Percentiles rank a stretch among this genome's conserved stretches.
Conservation (phyloP, 106 monocot species). For the Triglochin maritima region DNA sequence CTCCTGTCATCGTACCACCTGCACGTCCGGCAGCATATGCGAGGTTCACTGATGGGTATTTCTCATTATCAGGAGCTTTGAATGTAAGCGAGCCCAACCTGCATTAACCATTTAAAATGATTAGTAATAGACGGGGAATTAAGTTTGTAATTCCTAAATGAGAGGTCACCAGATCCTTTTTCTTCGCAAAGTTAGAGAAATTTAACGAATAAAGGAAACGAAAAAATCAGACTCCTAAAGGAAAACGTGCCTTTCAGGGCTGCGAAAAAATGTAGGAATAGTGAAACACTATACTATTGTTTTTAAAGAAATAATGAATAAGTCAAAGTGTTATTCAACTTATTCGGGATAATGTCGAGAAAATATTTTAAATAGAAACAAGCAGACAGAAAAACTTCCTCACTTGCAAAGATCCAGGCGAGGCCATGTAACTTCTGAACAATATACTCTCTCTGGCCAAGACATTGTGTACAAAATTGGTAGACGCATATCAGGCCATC, state of each 20-base stretch:
- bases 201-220: too few relatives aligned
- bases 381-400: background rate
- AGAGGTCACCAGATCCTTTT: too few relatives aligned
- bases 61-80: slow-evolving; percentile 81
- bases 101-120: slow-evolving; percentile 14
- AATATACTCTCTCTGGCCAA: slow-evolving; percentile 94
- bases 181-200: too few relatives aligned
- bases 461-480: slow-evolving; percentile 92
- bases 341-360: too few relatives aligned
- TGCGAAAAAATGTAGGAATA: too few relatives aligned
- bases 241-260: too few relatives aligned
- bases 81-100: slow-evolving; percentile 85
- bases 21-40: slow-evolving; percentile 89
- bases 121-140: background rate
- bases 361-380: too few relatives aligned
- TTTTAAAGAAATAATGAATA: too few relatives aligned
- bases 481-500: slow-evolving; percentile 94
- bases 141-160: background rate
- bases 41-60: slow-evolving; percentile 91
- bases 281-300: too few relatives aligned
- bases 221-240: too few relatives aligned
- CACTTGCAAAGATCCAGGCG: slow-evolving; percentile 98
- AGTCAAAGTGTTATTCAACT: too few relatives aligned
- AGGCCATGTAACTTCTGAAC: slow-evolving; percentile 95
- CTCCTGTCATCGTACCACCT: slow-evolving; percentile 96